Evolutionary conservation across 805 yeast genomes (phyloP), one percentile per base, ranked within the genome.

Genomic region (Metschnikowia gruessii): DNA sequence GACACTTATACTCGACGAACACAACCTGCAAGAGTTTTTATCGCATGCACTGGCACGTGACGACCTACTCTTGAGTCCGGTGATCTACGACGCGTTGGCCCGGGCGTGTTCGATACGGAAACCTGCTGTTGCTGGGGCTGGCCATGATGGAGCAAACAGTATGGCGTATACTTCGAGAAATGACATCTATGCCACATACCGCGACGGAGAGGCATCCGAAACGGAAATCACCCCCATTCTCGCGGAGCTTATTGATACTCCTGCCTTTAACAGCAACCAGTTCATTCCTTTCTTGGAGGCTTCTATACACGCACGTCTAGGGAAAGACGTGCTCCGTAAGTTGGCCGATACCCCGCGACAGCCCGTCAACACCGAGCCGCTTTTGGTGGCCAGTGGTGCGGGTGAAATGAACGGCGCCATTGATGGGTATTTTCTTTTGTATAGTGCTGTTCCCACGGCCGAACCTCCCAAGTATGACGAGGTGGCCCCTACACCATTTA

Each of bases 241-340:
- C 26, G 67, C 83, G 3, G 95, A 87, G 58, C 66, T 86, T 28
- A 79, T 86, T 1, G 95, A 87, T 56, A 83, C 92, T 0, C 89
- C 91, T 0, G 81, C 85, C 2, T 84, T 82, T 61, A 77, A 80
- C 38, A 77, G 83, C 4, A 79, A 79, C 43, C 80, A 79, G 54
- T 76, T 83, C 28, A 86, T 87, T 9, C 95, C 94, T 1, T 87
- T 86, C 58, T 63, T 87, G 36, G 94, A 86, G 55, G 82, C 83
- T 2, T 83, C 90, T 0, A 55, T 86, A 8, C 83, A 83, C 59
- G 71, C 83, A 34, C 74, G 80, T 51, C 61, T 86, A 34, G 83
- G 82, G 38, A 76, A 74, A 40, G 82, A 80, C 28, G 74, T 81
- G 12, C 63, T 86, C 24, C 73, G 74, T 40, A 84, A 84, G 42